Base-by-base conservation (phyloP, 169 alveolate species). In the Plasmodium knowlesi region DNA sequence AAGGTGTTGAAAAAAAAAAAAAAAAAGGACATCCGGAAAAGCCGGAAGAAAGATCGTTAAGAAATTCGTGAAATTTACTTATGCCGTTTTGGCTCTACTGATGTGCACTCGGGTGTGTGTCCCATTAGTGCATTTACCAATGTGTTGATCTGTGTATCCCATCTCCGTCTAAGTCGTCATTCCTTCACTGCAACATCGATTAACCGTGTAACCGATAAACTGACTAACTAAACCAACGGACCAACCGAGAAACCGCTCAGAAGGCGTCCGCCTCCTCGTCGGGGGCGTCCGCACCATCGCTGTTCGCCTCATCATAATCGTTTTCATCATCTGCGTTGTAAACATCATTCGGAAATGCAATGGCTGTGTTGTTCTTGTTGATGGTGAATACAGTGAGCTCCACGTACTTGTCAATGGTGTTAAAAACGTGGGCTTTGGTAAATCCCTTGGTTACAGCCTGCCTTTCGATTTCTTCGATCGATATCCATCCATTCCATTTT, bases 401-500 rank as follows among this genome's bases (percentile, higher is more conserved):
- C 34, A 95, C 94, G 76, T 97, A 97, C 57, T 95, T 96, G 74
- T 94, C 97, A 28, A 97, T 93, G 43, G 97, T 96, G 12, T 94
- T 96, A 71, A 70, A 78, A 28, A 95, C 88, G 37, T 95, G 97
- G 85, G 89, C 96, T 71, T 83, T 93, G 70, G 94, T 94, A 72
- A 94, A 93, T 28, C 97, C 98, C 70, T 92, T 88, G n/a, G 96
- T 94, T 71, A 94, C 83, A 19, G 92, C 93, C 83, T 92, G 96
- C 92, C 83, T 96, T 92, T 95, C 97, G 16, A 96, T 83, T 41
- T 96, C 98, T 54, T 92, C 94, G 67, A 96, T 67, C 28, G 92
- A 81, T 76, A 94, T 82, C 97, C 97, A 95, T 53, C 97, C 98
- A 95, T 93, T 97, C 98, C 97, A 96, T 71, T 74, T 81, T 30